Percentiles rank a stretch among this genome's conserved stretches.
Conservation (phyloP, 176 grass and related monocot genomes). For the Stipa capillata region DNA sequence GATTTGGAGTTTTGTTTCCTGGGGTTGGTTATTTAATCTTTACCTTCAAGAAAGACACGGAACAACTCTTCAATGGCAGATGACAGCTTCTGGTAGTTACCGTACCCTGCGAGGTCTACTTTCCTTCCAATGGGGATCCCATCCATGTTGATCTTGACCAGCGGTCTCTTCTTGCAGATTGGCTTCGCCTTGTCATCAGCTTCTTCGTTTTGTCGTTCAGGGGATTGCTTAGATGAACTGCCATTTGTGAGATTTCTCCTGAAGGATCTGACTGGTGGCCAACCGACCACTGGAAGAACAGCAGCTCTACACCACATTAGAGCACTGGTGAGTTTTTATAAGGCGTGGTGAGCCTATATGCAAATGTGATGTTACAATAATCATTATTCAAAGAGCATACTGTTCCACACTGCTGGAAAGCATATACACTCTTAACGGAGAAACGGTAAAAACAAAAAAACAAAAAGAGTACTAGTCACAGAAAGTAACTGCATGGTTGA, state of each 20-base stretch:
- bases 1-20: background rate
- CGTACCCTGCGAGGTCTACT: conserved; percentile 46
- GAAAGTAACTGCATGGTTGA: conserved; percentile 9
- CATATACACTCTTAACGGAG: background rate
- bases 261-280: conserved; percentile 85
- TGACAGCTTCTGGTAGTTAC: conserved; percentile 58
- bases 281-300: conserved; percentile 71
- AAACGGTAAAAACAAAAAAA: background rate
- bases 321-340: background rate
- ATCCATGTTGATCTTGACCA: conserved; percentile 98
- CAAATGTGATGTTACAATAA: background rate
- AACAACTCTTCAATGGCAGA: conserved; percentile 64
- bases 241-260: conserved; percentile 70
- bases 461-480: background rate
- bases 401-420: background rate
- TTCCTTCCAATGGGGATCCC: conserved; percentile 96
- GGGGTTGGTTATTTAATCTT: background rate
- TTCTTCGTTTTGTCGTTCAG: conserved; percentile 37
- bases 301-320: conserved; percentile 37
- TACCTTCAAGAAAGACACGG: conserved; percentile 65
- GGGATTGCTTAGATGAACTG: conserved; percentile 51
- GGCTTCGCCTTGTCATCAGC: conserved; percentile 14
- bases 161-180: conserved; percentile 39
- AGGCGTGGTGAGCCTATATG: no score
- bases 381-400: background rate